phyloP scores from a whole-genome alignment of 345 rosid species.

The Melaleuca quinquenervia region DNA sequence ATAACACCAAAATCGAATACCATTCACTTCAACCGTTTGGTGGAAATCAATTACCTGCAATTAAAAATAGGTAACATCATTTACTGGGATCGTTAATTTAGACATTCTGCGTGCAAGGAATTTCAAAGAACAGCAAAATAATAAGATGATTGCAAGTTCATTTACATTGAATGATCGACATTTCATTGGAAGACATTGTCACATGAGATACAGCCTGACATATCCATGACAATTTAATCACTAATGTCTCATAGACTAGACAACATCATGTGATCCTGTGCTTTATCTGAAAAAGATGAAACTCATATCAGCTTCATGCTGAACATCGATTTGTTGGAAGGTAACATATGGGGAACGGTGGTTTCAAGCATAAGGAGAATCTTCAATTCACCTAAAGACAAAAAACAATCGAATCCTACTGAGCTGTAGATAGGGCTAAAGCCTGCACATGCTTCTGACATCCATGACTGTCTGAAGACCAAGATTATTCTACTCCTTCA shows the following conservation, averaged over 20 bases:
- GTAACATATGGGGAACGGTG: background rate
- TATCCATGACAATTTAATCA: background rate
- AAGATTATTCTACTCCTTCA: background rate
- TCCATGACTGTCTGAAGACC: background rate
- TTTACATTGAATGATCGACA: background rate
- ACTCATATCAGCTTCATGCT: background rate
- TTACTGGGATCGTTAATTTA: background rate
- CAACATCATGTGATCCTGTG: background rate
- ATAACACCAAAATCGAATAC: conserved; percentile 94
- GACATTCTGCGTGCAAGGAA: background rate
- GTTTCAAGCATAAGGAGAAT: background rate
- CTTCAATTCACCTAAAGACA: background rate
- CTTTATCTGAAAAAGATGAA: background rate
- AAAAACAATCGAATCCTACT: background rate
- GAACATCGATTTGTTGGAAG: background rate
- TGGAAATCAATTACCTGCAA: conserved; percentile 83
- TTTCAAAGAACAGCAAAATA: background rate
- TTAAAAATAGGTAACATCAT: background rate
- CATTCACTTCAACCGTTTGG: conserved; percentile 84
- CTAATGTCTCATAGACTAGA: background rate
- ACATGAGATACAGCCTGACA: background rate
- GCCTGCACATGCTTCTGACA: background rate
- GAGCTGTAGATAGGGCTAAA: background rate
- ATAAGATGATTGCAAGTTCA: background rate
- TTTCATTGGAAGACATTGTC: background rate